Base-by-base conservation (phyloP, 106 monocot genomes). In the Acorus calamus region DNA sequence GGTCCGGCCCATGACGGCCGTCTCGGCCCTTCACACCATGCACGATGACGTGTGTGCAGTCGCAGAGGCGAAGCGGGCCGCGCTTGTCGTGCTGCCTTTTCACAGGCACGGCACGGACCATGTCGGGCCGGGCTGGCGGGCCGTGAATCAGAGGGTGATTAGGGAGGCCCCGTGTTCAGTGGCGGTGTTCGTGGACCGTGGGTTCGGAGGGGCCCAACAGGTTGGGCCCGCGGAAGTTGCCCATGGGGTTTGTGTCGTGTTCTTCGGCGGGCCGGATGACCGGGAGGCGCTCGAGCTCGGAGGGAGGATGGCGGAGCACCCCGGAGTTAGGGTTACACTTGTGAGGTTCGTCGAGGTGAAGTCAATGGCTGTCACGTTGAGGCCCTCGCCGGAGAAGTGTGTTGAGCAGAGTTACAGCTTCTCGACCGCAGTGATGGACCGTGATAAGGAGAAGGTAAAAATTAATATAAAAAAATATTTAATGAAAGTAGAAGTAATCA, bases 261-360 rank as follows among this genome's bases (percentile, higher is more conserved):
- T 92, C 73, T 92, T 92, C 50, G 92, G 92, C 7, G 88, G 92
- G 42, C 88, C 92, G 0, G 84, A 88, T 54, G 92, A 92, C 58
- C 47, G 87, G 43, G 92, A 92, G 75, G 82, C 84, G 4, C 64
- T 92, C 11, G 80, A 77, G 67, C 71, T 79, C 8, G 74, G 69
- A 2, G 75, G 62, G 0, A 77, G 82, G 53, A 88, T 88, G 82
- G 85, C 88, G 28, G 84, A 88, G 75, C 84, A 92, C 41, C 92
- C 84, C 3, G 79, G 87, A 0, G 70, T 88, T 2, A 43, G 52
- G 3, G 75, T 92, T 45, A 82, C 71, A 1, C 77, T 46, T 0
- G 64, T 87, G 45, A 76, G 87, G 11, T 78, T 92, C 13, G 61
- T 82, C 2, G 64, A 48, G 6, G 49, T 44, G 8, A 59, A 66